Percentiles rank a stretch among this genome's conserved stretches.
phyloP scores from a whole-genome alignment of 2,329 filamentous ascomycete species.

The Fusarium agapanthi region DNA sequence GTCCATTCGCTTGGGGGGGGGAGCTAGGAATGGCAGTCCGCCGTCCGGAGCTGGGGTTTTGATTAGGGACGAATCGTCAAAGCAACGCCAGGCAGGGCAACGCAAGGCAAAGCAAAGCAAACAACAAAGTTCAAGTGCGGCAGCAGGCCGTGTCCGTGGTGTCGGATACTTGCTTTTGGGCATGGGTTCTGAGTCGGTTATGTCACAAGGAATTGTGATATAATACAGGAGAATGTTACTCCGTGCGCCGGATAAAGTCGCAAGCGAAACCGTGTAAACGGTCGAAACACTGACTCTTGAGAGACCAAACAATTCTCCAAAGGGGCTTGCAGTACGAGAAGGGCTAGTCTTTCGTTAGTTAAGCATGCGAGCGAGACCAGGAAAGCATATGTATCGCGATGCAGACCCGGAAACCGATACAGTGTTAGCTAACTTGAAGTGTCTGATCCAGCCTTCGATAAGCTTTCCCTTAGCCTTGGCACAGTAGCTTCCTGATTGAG shows the following conservation, averaged over 20 bases:
- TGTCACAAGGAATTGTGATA: not conserved
- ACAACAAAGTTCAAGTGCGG: slow-evolving; percentile 26
- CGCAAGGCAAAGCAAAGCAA: not conserved
- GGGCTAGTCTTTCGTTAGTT: not conserved
- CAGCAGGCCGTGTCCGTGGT: slow-evolving; percentile 7
- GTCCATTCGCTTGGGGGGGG: not conserved
- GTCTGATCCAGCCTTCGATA: slow-evolving; percentile 10
- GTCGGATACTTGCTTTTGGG: slow-evolving; percentile 10
- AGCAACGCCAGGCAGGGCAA: not conserved
- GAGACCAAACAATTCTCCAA: not conserved
- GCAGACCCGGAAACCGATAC: not conserved
- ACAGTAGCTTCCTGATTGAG: not conserved
- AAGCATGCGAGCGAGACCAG: not conserved
- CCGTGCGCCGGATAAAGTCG: slow-evolving; percentile 2
- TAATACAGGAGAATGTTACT: slow-evolving; percentile 1
- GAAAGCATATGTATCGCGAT: not conserved
- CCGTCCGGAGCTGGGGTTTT: not conserved
- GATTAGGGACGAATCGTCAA: slow-evolving; percentile 23
- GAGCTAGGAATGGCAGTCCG: slow-evolving; percentile 25
- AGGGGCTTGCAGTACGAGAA: not conserved
- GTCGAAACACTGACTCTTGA: not conserved
- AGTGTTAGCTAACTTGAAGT: not conserved
- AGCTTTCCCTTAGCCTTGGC: slow-evolving; percentile 11
- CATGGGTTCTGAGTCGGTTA: slow-evolving; percentile 18
- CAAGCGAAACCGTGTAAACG: slow-evolving; percentile 11